These are phyloP conservation scores for Aphanocladium album DNA, from an alignment of 2,329 filamentous ascomycete species.

Conservation along the genomic window DNA sequence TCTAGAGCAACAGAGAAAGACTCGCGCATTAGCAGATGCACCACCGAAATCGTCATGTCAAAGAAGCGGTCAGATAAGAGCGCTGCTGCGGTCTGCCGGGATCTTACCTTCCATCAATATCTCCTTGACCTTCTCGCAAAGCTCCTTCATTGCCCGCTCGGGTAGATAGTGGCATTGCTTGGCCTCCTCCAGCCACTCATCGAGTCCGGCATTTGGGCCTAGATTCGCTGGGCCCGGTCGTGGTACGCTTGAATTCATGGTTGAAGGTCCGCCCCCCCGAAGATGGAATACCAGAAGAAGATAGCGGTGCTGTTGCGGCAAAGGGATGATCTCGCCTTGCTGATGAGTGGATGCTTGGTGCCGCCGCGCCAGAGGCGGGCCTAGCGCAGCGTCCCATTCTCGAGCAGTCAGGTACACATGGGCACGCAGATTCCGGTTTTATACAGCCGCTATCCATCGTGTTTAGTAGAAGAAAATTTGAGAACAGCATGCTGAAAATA, in stretches of 20 bases:
- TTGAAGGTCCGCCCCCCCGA: constrained; percentile 23
- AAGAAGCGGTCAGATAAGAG: background rate
- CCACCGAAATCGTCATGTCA: background rate
- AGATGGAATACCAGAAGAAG: constrained; percentile 15
- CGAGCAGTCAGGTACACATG: background rate
- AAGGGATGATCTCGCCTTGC: constrained; percentile 12
- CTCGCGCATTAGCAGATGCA: background rate
- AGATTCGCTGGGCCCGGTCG: constrained; percentile 88
- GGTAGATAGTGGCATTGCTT: constrained; percentile 97
- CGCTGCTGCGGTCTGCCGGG: background rate
- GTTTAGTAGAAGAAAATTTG: background rate
- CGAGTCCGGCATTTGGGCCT: constrained; percentile 75
- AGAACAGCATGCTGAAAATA: background rate
- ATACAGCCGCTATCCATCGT: background rate
- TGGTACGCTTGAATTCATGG: constrained; percentile 55
- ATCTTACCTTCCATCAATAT: constrained; percentile 88
- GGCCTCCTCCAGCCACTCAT: constrained; percentile 95
- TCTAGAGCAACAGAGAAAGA: constrained; percentile 47
- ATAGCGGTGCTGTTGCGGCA: background rate
- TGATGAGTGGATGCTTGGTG: constrained; percentile 6
- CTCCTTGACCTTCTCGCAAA: constrained; percentile 98
- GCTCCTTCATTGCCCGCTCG: constrained; percentile 94
- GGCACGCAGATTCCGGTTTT: background rate
- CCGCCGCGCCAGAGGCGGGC: constrained; percentile 6
- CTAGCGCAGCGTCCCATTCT: constrained; percentile 3